Evolutionary conservation across 2,329 filamentous ascomycete species (phyloP), one percentile per base, ranked within the genome.

Genomic region (Gremmenia infestans): DNA sequence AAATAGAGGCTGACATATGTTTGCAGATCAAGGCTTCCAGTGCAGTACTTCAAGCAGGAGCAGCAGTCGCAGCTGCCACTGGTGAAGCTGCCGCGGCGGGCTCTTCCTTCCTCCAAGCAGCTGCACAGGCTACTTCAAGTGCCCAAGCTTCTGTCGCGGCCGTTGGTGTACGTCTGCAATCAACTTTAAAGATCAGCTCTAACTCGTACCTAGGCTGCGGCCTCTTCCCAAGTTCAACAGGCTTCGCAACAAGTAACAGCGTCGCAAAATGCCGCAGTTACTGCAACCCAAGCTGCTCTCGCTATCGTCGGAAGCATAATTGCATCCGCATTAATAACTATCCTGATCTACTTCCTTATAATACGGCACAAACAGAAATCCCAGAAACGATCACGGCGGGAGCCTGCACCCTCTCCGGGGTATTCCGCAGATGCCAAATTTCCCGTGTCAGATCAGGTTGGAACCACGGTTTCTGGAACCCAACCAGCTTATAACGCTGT

Each of bases 241-340:
- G 61, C 63, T 28, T 58, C 55, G 32, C 45, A 58, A 8, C 36
- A 63, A 49, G 61, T 57, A 14, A 50, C 39, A 17, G 53, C 57
- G 8, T 67, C 73, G 0, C 72, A 74, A 51, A 71, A 67, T 17
- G 64, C 71, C 3, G 72, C 73, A 3, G 68, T 76, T 2, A 74
- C 73, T 2, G 72, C 72, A 15, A 75, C 73, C 0, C 73, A 76
- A 64, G 70, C 70, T 0, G 73, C 74, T 0, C 57, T 76, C 5
- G 74, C 73, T 9, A 71, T 77, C 17, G 72, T 76, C 4, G 74
- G 71, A 14, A 72, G 71, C 48, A 72, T 76, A 36, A 65, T 76
- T 50, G 74, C 71, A n/a, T 72, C 72, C 2, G 70, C 72, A 1
- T 62, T 77, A 19, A 64, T 77, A 35, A 74, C 72, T 0, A 70